phyloP scores from a whole-genome alignment of 2,329 filamentous ascomycete genomes.

The Cryphonectria naterciae region DNA sequence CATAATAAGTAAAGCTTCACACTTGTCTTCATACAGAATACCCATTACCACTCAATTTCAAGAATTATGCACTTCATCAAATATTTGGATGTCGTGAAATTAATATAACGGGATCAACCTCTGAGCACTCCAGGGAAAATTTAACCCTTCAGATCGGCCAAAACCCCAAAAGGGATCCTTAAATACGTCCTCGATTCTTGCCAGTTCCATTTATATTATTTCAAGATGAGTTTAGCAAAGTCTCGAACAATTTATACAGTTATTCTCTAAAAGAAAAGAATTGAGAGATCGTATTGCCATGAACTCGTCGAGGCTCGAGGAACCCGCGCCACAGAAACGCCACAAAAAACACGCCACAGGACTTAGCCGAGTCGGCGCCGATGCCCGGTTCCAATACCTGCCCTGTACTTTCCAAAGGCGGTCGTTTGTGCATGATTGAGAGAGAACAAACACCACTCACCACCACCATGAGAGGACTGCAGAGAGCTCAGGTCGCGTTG shows the following conservation, averaged over 20 bases:
- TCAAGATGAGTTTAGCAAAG: fast-evolving
- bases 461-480: slow-evolving; percentile 24
- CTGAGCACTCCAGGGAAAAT: background rate
- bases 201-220: background rate
- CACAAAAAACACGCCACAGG: background rate
- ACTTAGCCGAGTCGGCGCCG: slow-evolving; percentile 2
- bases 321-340: background rate
- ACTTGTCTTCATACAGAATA: too few relatives aligned
- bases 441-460: background rate
- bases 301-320: background rate
- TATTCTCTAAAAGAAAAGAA: background rate
- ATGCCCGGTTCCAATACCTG: background rate
- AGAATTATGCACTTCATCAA: too few relatives aligned
- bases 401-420: background rate
- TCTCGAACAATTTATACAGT: background rate
- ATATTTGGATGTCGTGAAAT: too few relatives aligned
- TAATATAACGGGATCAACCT: background rate
- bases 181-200: background rate
- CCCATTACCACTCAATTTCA: too few relatives aligned
- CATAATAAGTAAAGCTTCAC: background rate
- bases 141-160: background rate
- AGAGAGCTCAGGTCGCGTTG: slow-evolving; percentile 21
- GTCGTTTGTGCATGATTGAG: background rate
- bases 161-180: background rate
- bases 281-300: background rate